Percentiles rank a stretch among this genome's conserved stretches.
These are phyloP conservation scores for Extremus antarcticus DNA, from an alignment of 495 filamentous ascomycete species.

Conservation along the genomic window DNA sequence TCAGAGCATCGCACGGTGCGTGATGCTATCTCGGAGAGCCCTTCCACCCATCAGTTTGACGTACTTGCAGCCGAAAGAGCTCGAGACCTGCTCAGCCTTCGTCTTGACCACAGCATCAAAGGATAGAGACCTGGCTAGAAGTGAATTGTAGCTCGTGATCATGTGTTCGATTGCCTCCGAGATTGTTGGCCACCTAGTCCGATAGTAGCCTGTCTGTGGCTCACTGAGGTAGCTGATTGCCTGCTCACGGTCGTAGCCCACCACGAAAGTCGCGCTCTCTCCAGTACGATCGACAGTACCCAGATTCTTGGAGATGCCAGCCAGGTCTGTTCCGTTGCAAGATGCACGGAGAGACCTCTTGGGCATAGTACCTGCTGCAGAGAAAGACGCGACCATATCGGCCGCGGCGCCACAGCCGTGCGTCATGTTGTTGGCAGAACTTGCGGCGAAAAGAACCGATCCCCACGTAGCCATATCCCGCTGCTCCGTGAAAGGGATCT, in stretches of 20 bases:
- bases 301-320: not conserved
- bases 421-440: not conserved
- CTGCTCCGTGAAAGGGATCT: slow-evolving; percentile 25
- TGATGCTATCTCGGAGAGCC: no score
- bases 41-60: no score
- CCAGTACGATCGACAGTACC: not conserved
- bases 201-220: slow-evolving; percentile 49
- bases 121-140: slow-evolving; percentile 26
- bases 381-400: not conserved
- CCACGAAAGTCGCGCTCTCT: slow-evolving; percentile 34
- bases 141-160: slow-evolving; percentile 33
- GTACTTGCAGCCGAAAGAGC: slow-evolving; percentile 22
- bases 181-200: slow-evolving; percentile 7
- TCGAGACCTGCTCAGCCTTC: slow-evolving; percentile 40
- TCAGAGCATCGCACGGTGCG: no score
- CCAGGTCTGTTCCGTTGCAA: not conserved
- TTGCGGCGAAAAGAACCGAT: slow-evolving; percentile 26
- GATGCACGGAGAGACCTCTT: not conserved
- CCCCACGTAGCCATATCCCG: slow-evolving; percentile 35
- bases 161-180: slow-evolving; percentile 3
- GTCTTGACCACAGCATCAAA: slow-evolving; percentile 39
- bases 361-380: not conserved
- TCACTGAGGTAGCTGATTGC: slow-evolving; percentile 45
- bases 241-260: slow-evolving; percentile 42
- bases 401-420: not conserved